Conservation (phyloP, 176 grass and related monocot genomes). For the Cenchrus purpureus region DNA sequence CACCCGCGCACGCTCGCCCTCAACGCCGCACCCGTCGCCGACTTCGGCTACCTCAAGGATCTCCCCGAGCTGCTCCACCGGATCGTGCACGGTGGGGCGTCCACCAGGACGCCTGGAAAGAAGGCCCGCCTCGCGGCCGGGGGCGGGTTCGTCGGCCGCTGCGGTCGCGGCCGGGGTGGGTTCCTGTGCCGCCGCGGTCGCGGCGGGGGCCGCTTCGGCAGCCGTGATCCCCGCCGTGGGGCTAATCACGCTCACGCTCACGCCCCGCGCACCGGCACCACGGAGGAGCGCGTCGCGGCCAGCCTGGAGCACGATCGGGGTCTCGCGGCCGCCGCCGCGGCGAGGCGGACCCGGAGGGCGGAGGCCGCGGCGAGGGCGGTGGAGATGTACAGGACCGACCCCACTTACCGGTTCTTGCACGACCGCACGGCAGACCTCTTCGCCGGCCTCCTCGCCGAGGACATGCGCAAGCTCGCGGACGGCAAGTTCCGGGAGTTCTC, state of each 20-base stretch:
- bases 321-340: conserved; percentile 28
- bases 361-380: conserved; percentile 52
- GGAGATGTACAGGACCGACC: conserved; percentile 52
- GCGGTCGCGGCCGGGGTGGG: no score
- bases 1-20: conserved; percentile 76
- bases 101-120: conserved; percentile 55
- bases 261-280: conserved; percentile 10
- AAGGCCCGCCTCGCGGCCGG: conserved; percentile 37
- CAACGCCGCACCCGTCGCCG: conserved; percentile 55
- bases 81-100: conserved; percentile 51
- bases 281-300: conserved; percentile 49
- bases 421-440: conserved; percentile 75
- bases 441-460: conserved; percentile 56
- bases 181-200: background rate
- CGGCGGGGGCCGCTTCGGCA: background rate
- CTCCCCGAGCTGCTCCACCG: conserved; percentile 89
- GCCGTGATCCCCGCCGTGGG: background rate
- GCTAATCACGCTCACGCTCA: background rate
- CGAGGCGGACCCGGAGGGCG: conserved; percentile 40
- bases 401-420: conserved; percentile 68
- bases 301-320: conserved; percentile 40
- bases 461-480: conserved; percentile 59
- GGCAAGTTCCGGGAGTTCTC: conserved; percentile 47
- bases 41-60: conserved; percentile 91
- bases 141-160: conserved; percentile 14